Evolutionary conservation across 2,329 filamentous ascomycete species (phyloP).

Genomic region (Xylaria sp.): DNA sequence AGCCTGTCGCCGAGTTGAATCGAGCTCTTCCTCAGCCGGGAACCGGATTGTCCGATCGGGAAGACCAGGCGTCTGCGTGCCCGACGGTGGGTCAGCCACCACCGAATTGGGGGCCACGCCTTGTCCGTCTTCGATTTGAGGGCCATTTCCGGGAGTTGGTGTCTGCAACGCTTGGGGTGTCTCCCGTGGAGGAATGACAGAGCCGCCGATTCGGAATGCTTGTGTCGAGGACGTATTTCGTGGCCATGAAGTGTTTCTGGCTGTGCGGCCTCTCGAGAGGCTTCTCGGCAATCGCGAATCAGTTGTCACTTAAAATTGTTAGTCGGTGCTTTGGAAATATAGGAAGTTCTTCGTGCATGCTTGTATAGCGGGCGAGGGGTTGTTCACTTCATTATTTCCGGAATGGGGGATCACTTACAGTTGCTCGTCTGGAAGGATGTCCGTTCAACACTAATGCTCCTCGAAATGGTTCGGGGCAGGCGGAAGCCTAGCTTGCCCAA

Average conservation of each 20-base stretch:
- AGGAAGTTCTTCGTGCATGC: not conserved
- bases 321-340: not conserved
- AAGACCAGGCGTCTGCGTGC: conserved; percentile 26
- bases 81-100: conserved; percentile 32
- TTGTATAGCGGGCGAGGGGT: not conserved
- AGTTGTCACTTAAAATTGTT: conserved; percentile 1
- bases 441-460: conserved; percentile 55
- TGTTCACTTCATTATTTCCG: not conserved
- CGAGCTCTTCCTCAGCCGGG: conserved; percentile 52
- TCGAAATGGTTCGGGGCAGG: conserved; percentile 71
- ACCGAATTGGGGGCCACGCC: conserved; percentile 8
- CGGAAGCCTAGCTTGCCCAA: conserved; percentile 74
- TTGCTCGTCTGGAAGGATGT: conserved; percentile 38
- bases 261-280: conserved; percentile 37
- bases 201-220: conserved; percentile 57
- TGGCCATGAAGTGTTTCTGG: conserved; percentile 33
- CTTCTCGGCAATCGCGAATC: conserved; percentile 34
- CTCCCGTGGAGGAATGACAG: conserved; percentile 47
- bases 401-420: conserved; percentile 21
- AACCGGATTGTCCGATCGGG: conserved; percentile 57
- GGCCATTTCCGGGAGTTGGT: not conserved
- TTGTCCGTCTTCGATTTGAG: conserved; percentile 13
- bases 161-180: conserved; percentile 2
- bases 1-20: not conserved
- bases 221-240: conserved; percentile 43